Evolutionary conservation across 176 grass and related monocot genomes (phyloP), one percentile per base, ranked within the genome.

Genomic region (Dendrocalamus sinicus): DNA sequence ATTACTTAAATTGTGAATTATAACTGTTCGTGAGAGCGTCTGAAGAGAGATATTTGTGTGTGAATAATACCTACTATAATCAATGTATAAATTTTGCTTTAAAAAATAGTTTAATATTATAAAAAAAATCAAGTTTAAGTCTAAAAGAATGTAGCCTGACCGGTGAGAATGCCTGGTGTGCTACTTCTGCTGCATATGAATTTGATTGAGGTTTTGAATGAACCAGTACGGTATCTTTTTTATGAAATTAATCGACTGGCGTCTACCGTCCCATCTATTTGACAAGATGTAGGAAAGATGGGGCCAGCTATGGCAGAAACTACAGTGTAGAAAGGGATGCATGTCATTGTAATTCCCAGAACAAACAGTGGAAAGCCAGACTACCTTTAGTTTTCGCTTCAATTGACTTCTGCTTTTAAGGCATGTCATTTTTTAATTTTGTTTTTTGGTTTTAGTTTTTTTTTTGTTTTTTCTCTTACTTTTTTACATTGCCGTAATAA

Each of bases 241-340:
- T 6, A 11, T 80, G 16, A 35, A 50, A 9, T 62, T 51, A 14
- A 32, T 46, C 68, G 20, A 5, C 15, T 78, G 66, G 73, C 58
- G 67, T 67, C 60, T 83, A 74, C 66, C 44, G 2, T 66, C 50
- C 54, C 60, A 68, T 72, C 58, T 54, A 40, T 14, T 48, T 69
- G 79, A 51, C 84, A 68, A 61, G 81, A 58, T 43, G 78, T 71
- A 67, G 70, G 73, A 22, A 80, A 90, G 84, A 52, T 76, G 67
- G 73, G 87, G 26, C 57, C 75, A 67, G 35, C n/a, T 20, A 43
- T 48, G 58, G 48, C 75, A 83, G 65, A 37, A 19, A 15, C 55
- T 73, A 41, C 80, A 69, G 71, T 35, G 19, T 39, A 72, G 78
- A 47, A 64, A 58, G 79, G 23, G 37, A 39, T 39, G 4, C 40